Evolutionary conservation across 164 flowering plant species (phyloP).

Genomic region (Piper betle): DNA sequence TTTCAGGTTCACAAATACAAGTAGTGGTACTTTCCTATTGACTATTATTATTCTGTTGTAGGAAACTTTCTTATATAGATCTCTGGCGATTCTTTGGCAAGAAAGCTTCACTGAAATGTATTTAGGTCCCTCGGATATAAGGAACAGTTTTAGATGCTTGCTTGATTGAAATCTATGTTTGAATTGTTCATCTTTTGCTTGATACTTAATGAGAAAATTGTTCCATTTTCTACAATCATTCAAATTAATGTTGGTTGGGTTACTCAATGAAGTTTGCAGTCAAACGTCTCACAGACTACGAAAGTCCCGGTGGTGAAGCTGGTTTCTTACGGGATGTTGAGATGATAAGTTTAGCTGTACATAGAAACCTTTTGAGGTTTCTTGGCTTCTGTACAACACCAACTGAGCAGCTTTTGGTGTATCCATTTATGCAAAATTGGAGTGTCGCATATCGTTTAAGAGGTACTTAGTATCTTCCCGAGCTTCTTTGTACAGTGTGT

Average conservation of each 20-base stretch:
- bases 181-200: background rate
- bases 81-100: background rate
- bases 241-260: constrained; percentile 2
- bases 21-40: constrained; percentile 26
- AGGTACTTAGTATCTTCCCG: constrained; percentile 28
- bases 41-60: too few relatives aligned
- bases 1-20: constrained; percentile 54
- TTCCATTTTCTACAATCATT: background rate
- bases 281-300: constrained; percentile 77
- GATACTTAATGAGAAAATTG: background rate
- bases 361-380: constrained; percentile 63
- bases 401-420: constrained; percentile 83
- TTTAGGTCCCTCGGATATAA: background rate
- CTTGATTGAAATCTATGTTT: background rate
- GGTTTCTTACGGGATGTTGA: constrained; percentile 96
- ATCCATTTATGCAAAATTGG: constrained; percentile 88
- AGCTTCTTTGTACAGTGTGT: background rate
- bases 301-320: constrained; percentile 91
- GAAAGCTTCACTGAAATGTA: background rate
- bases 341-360: constrained; percentile 98
- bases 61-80: too few relatives aligned
- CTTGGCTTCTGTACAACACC: constrained; percentile 93
- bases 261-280: constrained; percentile 66
- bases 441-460: constrained; percentile 84
- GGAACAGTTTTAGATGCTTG: background rate